Base-by-base conservation (phyloP, 2,329 filamentous ascomycete species). In the Ophiostoma piceae region DNA sequence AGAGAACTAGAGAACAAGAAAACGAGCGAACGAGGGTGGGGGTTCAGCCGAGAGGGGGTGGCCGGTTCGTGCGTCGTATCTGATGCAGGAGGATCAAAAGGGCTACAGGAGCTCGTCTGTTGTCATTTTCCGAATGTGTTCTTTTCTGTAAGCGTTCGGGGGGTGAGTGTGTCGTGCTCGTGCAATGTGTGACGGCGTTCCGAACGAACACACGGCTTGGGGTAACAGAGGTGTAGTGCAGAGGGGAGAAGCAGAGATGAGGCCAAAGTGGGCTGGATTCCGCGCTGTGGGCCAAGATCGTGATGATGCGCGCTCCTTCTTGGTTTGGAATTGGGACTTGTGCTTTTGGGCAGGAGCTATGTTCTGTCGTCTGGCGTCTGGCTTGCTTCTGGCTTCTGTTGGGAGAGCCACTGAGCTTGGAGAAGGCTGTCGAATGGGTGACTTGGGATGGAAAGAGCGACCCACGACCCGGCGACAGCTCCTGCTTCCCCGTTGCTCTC, bases 1-100 rank as follows among this genome's bases (percentile, higher is more conserved):
- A 35, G 14, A 35, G 29, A n/a, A 60, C 4, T 29, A 62, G 29
- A 35, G 26, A 62, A 11, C 2, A 16, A 39, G 14, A 19, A 19
- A 39, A 6, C 1, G 32, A 64, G 16, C n/a, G 60, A 37, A 37
- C 16, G 60, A 65, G 32, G 19, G 19, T 39, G 62, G 35, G 35
- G 62, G 51, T 22, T 68, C 12, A 39, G 7, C 29, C 32, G 60
- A 22, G 60, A 37, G 60, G n/a, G 35, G 47, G 67, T 19, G 51
- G 51, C 57, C 29, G 65, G 39, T n/a, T 68, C 32, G 19, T 26
- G 47, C 16, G 70, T 68, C 14, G 70, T 68, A 7, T 67, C 66
- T 9, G 35, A 69, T 67, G 8, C 29, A 68, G 1, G 62, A 41
- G 4, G 65, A 54, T 37, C 26, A 62, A 60, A 8, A 32, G 16